Conservation (phyloP, 305 asterid species). For the Fraxinus greggii region DNA sequence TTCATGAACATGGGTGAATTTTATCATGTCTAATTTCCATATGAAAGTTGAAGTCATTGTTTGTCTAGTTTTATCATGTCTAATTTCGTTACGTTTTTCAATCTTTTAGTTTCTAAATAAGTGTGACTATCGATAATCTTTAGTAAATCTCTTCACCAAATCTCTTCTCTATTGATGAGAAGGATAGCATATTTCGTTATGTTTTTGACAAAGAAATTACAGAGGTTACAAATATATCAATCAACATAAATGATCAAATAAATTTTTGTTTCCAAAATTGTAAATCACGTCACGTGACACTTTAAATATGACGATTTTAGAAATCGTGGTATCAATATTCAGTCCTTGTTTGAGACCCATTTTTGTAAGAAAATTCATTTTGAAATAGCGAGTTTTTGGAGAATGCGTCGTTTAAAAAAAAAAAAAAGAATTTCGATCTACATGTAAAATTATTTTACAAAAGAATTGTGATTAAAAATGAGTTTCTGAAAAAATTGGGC, state of each 20-base stretch:
- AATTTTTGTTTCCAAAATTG: no score
- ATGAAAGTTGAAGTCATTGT: not conserved
- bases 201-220: not conserved
- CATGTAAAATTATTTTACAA: no score
- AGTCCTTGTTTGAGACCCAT: no score
- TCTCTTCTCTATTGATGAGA: not conserved
- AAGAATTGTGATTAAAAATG: no score
- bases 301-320: no score
- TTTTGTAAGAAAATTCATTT: no score
- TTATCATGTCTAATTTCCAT: no score
- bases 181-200: not conserved
- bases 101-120: not conserved
- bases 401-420: no score
- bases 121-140: not conserved
- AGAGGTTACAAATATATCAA: not conserved
- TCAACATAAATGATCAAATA: not conserved
- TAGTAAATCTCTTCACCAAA: not conserved
- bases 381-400: no score
- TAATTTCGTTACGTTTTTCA: not conserved
- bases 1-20: not conserved
- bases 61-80: not conserved
- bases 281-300: not conserved
- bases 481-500: no score
- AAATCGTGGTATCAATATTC: not conserved
- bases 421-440: no score